A percentile compares a stretch with the other conserved stretches of the same genome.
Conservation (phyloP, 1,139 yeast species). For the Blastobotrys elegans region DNA sequence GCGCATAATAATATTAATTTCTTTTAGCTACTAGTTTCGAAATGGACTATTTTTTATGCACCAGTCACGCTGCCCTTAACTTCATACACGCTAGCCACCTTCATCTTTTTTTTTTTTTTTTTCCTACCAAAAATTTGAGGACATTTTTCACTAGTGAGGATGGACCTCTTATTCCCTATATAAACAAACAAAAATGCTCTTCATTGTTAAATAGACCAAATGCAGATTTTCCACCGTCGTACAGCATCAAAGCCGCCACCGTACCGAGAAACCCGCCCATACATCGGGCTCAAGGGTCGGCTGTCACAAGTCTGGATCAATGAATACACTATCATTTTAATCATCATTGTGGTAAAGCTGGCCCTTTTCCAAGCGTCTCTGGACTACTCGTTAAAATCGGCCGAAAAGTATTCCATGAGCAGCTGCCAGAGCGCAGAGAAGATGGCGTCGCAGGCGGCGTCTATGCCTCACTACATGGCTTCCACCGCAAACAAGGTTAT, state of each 20-base stretch:
- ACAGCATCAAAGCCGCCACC: background rate
- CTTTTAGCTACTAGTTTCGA: too few relatives aligned
- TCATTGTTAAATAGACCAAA: background rate
- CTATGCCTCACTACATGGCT: conserved; percentile 56
- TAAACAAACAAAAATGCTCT: too few relatives aligned
- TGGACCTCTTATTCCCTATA: too few relatives aligned
- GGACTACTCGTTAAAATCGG: conserved; percentile 24
- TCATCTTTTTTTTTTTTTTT: too few relatives aligned
- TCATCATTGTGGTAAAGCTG: conserved; percentile 34
- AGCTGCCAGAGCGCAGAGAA: conserved; percentile 46
- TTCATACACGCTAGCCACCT: background rate
- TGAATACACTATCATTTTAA: conserved; percentile 29
- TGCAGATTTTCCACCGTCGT: background rate
- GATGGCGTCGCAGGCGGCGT: conserved; percentile 40
- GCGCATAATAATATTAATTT: too few relatives aligned
- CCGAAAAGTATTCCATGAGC: conserved; percentile 24
- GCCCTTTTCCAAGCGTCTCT: conserved; percentile 29
- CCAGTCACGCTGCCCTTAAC: too few relatives aligned
- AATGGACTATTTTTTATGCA: too few relatives aligned
- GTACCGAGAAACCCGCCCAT: conserved; percentile 22
- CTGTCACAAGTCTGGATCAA: conserved; percentile 34
- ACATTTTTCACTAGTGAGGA: too few relatives aligned
- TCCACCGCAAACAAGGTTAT: conserved; percentile 49
- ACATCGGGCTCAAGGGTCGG: conserved; percentile 32
- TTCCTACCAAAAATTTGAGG: too few relatives aligned